Evolutionary conservation across 495 filamentous ascomycete species (phyloP).

Genomic region (Penicillium cinerascens): DNA sequence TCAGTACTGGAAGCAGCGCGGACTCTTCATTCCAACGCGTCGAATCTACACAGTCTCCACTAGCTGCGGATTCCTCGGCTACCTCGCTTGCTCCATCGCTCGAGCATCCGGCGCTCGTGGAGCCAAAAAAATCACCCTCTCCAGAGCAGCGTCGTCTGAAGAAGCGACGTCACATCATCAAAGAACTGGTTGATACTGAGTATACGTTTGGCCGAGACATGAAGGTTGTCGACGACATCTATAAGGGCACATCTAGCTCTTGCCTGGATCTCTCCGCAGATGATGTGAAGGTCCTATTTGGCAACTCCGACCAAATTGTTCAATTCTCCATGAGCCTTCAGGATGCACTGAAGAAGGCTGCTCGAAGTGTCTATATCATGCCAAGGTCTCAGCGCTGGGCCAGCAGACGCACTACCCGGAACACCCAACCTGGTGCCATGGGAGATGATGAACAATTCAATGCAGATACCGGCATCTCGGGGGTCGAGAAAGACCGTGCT

Average conservation of each 20-base stretch:
- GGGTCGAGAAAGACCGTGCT: constrained; percentile 69
- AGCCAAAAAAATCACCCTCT: constrained; percentile 41
- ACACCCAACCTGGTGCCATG: constrained; percentile 27
- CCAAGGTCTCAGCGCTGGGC: constrained; percentile 55
- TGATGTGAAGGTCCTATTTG: constrained; percentile 84
- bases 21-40: constrained; percentile 38
- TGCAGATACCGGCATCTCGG: constrained; percentile 39
- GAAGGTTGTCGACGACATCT: constrained; percentile 94
- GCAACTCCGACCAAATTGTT: constrained; percentile 83
- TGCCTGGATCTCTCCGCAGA: constrained; percentile 73
- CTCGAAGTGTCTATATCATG: constrained; percentile 67
- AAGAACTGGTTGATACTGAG: constrained; percentile 91
- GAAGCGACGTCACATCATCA: constrained; percentile 74
- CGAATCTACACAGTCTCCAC: constrained; percentile 35
- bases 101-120: constrained; percentile 21
- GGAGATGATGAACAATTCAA: constrained; percentile 19
- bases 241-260: constrained; percentile 87
- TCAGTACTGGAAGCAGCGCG: constrained; percentile 50
- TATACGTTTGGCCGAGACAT: constrained; percentile 83
- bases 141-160: constrained; percentile 55
- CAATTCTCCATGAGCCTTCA: constrained; percentile 76
- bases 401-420: constrained; percentile 49
- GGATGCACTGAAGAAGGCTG: constrained; percentile 72
- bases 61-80: constrained; percentile 36
- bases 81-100: constrained; percentile 39